Evolutionary conservation across 2,329 filamentous ascomycete species (phyloP).

Genomic region (Diatrype stigma): DNA sequence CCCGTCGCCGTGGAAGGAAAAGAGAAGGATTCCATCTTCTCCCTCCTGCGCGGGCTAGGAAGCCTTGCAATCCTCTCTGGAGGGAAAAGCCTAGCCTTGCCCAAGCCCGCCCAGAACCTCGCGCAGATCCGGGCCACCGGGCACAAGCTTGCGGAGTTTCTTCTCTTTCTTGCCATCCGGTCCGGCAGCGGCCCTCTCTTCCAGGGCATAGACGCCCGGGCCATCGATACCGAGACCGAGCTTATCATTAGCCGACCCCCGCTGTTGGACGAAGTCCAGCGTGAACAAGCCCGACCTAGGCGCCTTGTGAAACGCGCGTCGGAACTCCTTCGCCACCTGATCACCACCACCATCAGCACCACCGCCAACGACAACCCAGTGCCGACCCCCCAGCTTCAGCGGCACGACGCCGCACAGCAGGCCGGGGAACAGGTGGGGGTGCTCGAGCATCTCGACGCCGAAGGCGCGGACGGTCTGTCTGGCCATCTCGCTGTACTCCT

Average conservation of each 20-base stretch:
- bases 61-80: no score
- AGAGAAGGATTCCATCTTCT: no score
- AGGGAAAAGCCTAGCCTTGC: no score
- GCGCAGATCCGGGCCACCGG: no score
- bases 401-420: constrained; percentile 74
- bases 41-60: no score
- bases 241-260: neutral
- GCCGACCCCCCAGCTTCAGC: constrained; percentile 63
- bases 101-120: no score
- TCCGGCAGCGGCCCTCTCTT: no score
- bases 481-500: constrained; percentile 60
- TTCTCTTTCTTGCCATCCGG: no score
- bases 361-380: constrained; percentile 21
- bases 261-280: constrained; percentile 3
- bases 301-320: constrained; percentile 16
- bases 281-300: constrained; percentile 22
- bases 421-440: constrained; percentile 86
- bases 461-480: constrained; percentile 78
- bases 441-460: constrained; percentile 85
- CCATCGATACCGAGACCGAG: neutral
- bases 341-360: neutral
- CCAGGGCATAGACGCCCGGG: neutral
- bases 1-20: no score
- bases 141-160: no score
- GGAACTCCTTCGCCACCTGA: neutral